These are phyloP conservation scores for Mycena crocata DNA, from an alignment of 768 basidiomycete genomes.

Conservation along the genomic window DNA sequence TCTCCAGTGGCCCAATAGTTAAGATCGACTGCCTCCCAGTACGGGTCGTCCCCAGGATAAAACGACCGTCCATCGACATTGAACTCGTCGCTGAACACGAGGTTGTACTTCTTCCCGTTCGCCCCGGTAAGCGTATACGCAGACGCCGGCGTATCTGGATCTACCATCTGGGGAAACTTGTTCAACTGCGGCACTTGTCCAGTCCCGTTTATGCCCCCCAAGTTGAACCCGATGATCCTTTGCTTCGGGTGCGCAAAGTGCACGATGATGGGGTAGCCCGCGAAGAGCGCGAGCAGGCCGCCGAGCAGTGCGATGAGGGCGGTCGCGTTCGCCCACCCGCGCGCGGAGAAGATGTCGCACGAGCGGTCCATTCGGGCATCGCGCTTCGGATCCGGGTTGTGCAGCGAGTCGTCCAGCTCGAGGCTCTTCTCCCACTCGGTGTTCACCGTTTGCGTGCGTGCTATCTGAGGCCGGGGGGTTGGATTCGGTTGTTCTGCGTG, in stretches of 20 bases:
- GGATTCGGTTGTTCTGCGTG: conserved; percentile 50
- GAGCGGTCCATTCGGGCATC: conserved; percentile 68
- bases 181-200: conserved; percentile 89
- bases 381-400: conserved; percentile 86
- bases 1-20: conserved; percentile 73
- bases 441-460: conserved; percentile 73
- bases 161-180: conserved; percentile 77
- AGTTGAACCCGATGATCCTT: conserved; percentile 72
- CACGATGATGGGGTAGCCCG: conserved; percentile 87
- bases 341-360: conserved; percentile 80
- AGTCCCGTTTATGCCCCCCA: conserved; percentile 89
- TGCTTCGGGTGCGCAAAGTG: conserved; percentile 54
- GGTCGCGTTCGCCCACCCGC: conserved; percentile 87
- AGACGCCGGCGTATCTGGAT: conserved; percentile 75
- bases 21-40: conserved; percentile 61
- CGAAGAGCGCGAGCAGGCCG: conserved; percentile 83
- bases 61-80: conserved; percentile 74
- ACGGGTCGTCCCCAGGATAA: conserved; percentile 82
- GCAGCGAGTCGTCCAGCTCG: conserved; percentile 90
- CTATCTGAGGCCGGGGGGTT: conserved; percentile 34
- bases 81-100: conserved; percentile 81
- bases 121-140: conserved; percentile 69
- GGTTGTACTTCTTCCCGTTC: conserved; percentile 82
- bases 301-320: conserved; percentile 76
- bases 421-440: conserved; percentile 85